phyloP scores from a whole-genome alignment of 73 alveolate genomes.

The Paramecium biaurelia region DNA sequence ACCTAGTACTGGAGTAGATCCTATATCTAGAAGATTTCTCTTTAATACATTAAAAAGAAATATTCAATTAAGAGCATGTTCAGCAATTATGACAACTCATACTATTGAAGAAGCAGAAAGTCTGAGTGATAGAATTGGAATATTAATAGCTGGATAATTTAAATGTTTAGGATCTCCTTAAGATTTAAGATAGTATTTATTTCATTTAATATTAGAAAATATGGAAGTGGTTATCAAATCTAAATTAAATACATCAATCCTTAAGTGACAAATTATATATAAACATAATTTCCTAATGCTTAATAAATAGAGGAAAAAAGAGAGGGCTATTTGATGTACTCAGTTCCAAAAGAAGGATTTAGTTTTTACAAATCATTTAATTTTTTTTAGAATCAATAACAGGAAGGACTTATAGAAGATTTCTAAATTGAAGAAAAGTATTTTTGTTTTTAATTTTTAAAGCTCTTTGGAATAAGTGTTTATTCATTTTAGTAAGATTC shows the following conservation, averaged over 20 bases:
- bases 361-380: not conserved
- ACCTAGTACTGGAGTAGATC: conserved; percentile 97
- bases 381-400: not conserved
- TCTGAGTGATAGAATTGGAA: conserved; percentile 83
- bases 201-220: conserved; percentile 51
- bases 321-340: not conserved
- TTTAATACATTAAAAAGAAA: conserved; percentile 81
- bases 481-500: not conserved
- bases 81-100: conserved; percentile 88
- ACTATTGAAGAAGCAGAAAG: conserved; percentile 95
- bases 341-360: conserved; percentile 1
- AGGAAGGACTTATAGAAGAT: not conserved
- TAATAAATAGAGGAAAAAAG: not conserved
- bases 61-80: conserved; percentile 64
- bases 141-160: conserved; percentile 81
- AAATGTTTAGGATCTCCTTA: conserved; percentile 77
- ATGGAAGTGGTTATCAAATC: conserved; percentile 75
- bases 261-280: not conserved
- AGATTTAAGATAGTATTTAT: conserved; percentile 56
- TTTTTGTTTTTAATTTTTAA: not conserved
- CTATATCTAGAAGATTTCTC: conserved; percentile 83
- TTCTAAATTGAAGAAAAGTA: conserved; percentile 7
- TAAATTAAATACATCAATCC: conserved; percentile 54
- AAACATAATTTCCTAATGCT: not conserved
- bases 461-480: conserved; percentile 28